phyloP scores from a whole-genome alignment of 2,329 filamentous ascomycete species.

The Cladosporium oxysporum region DNA sequence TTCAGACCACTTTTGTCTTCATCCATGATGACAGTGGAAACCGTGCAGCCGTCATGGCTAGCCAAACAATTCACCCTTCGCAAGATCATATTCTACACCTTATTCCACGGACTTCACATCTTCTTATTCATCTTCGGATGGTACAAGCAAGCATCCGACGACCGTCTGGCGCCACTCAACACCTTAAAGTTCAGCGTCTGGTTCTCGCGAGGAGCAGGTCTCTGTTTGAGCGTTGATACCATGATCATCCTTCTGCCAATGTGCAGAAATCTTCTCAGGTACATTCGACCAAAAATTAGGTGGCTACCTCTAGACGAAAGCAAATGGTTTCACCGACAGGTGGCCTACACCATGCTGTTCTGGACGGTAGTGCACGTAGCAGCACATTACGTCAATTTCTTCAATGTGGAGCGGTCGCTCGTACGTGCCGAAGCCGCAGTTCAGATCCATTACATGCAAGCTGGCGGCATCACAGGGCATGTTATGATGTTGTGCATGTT shows the following conservation, averaged over 20 bases:
- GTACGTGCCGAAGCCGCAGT: constrained; percentile 78
- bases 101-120: constrained; percentile 42
- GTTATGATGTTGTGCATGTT: constrained; percentile 99
- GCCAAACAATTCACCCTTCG: constrained; percentile 37
- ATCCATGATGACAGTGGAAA: constrained; percentile 5
- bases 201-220: constrained; percentile 89
- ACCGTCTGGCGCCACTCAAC: constrained; percentile 74
- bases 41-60: constrained; percentile 32
- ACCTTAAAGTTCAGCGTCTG: constrained; percentile 84
- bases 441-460: constrained; percentile 86
- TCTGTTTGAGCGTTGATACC: constrained; percentile 80
- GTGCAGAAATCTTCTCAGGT: constrained; percentile 85
- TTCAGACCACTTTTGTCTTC: too few species aligned
- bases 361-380: constrained; percentile 77
- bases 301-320: constrained; percentile 95
- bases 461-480: constrained; percentile 92
- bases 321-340: constrained; percentile 93
- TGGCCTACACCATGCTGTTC: constrained; percentile 83
- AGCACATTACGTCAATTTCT: constrained; percentile 97
- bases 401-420: constrained; percentile 85
- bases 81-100: constrained; percentile 40
- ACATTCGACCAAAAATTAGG: constrained; percentile 79
- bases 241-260: constrained; percentile 90
- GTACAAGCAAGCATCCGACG: constrained; percentile 68
- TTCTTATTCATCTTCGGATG: constrained; percentile 41